Base-by-base conservation (phyloP, 2,329 filamentous ascomycete genomes). In the Pseudogymnoascus sp. region DNA sequence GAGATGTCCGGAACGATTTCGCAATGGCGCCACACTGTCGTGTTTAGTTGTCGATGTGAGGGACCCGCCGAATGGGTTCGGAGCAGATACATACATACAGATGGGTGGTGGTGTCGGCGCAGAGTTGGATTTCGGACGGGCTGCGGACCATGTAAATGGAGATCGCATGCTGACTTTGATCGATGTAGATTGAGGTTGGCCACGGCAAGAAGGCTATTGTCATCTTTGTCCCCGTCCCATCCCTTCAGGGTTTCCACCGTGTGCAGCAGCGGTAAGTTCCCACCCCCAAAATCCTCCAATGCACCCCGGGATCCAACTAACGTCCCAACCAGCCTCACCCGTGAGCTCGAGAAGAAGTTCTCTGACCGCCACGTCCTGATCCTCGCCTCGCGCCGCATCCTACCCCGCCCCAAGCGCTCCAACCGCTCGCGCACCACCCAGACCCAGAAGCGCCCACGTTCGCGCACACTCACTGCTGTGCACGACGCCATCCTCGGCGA, bases 281-380 rank as follows among this genome's bases (percentile, higher is more conserved):
- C 12, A 61, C 35, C 33, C 9, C 2, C n/a, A 18, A 52, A 41
- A 23, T 21, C 0, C 19, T 23, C 38, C 38, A 34, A 34, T 58
- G 18, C 5, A 26, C 21, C 37, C 58, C 15, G 3, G 28, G 19
- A 38, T 35, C 21, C 55, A 57, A 57, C 34, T 57, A 18, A 58
- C 34, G 26, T 61, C 12, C 26, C 41, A 52, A 62, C 63, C 65
- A 97, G 92, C 76, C 87, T 99, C 76, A 99, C 94, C 79, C 94
- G 94, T 81, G 94, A 99, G 85, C 92, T 99, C 76, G 94, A 99
- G 89, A 99, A 99, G 91, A 99, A 99, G 84, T 99, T 99, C 90
- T 97, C 94, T 68, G 94, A 99, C 85, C 94, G 94, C 80, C 94
- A 99, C 80, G 94, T 99, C 78, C 84, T 99, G 78, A 91, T 99